Evolutionary conservation across 139 green algal genomes (phyloP), one percentile per base, ranked within the genome.

Genomic region (Limnomonas spitsbergensis): DNA sequence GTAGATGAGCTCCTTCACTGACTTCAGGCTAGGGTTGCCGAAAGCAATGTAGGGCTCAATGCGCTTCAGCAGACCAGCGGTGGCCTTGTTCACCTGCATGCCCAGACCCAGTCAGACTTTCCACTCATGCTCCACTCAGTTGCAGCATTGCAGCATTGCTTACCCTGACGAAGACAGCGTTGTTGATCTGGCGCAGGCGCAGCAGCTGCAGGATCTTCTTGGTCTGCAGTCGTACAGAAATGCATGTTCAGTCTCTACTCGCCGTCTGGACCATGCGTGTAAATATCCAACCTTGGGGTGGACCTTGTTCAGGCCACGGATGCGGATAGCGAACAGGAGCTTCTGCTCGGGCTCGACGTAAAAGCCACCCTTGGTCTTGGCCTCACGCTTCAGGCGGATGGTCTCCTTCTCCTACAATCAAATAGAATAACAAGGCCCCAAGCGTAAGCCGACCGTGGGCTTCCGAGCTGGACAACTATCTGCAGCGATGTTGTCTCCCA

Each of bases 121-220:
- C 14, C 47, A 29, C 14, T 61, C 47, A 61, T 61, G 47, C 47
- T 61, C 47, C 47, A 61, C 47, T 61, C 47, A 61, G 14, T 29
- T 61, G 47, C 47, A 61, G 47, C 14, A 61, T 61, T 61, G 14
- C 47, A 61, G 14, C 47, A 29, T 61, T 61, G 47, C 86, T 38
- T 66, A 95, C 92, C 90, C 88, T 89, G 69, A 99, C 82, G 90
- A 99, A 99, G 35, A 99, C 93, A 70, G 90, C 96, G 82, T 95
- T 99, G 94, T 98, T 94, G 84, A 99, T 98, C 91, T 99, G 96
- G 36, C 92, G 88, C 83, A 99, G 90, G 42, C 96, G 90, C 78
- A 99, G 90, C 83, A 99, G 90, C 91, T 98, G 94, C 84, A 99
- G 74, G 84, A 99, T 98, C 89, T 98, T 99, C 78, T 88, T 90